phyloP scores from a whole-genome alignment of 805 yeast species.

The Ogataea nakhonphanomensis region DNA sequence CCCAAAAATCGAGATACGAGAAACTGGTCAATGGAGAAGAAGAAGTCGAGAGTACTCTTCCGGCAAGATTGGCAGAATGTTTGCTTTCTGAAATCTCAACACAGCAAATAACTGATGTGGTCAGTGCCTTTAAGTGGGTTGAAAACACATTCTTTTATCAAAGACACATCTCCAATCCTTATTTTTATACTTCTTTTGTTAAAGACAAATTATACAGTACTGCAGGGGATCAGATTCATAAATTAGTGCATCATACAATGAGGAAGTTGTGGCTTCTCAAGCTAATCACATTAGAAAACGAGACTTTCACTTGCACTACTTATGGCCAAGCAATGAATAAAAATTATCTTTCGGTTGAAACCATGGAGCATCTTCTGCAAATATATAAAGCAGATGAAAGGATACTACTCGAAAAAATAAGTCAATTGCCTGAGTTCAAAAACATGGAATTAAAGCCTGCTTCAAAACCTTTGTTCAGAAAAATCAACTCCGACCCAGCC shows the following conservation, averaged over 20 bases:
- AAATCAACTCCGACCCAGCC: conserved; percentile 39
- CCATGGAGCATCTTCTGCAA: conserved; percentile 37
- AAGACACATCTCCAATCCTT: conserved; percentile 25
- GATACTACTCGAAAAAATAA: conserved; percentile 29
- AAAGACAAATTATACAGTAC: neutral
- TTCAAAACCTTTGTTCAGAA: conserved; percentile 44
- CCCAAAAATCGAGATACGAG: conserved; percentile 37
- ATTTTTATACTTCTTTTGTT: conserved; percentile 1
- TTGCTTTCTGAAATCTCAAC: conserved; percentile 43
- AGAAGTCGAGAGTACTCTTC: conserved; percentile 45
- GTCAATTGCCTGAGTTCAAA: conserved; percentile 39
- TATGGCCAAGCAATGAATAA: conserved; percentile 49
- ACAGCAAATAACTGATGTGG: conserved; percentile 35
- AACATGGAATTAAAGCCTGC: conserved; percentile 39
- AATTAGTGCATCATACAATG: neutral
- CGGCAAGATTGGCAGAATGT: conserved; percentile 38
- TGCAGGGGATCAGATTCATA: neutral
- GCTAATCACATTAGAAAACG: neutral
- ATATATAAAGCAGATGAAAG: conserved; percentile 12
- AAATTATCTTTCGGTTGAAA: conserved; percentile 43
- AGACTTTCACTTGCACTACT: conserved; percentile 29
- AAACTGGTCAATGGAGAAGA: conserved; percentile 40
- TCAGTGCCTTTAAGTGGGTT: conserved; percentile 45
- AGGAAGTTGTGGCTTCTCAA: neutral
- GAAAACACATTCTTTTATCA: conserved; percentile 48